Evolutionary conservation across 352 stramenopile species (phyloP).

Genomic region (Phytophthora multivora): DNA sequence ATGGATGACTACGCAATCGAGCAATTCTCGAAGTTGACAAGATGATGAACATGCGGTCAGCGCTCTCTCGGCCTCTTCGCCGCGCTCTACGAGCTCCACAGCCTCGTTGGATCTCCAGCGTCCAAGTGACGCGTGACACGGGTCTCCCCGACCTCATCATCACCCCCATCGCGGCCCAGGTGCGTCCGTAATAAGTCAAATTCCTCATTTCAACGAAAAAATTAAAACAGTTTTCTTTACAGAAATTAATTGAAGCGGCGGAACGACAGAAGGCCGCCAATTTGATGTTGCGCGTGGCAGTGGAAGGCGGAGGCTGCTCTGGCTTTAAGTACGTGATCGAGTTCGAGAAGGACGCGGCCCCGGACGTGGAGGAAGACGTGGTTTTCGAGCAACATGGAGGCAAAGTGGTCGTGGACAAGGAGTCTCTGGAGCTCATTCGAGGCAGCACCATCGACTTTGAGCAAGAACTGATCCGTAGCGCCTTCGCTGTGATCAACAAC

Average conservation of each 20-base stretch:
- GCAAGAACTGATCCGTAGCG: constrained; percentile 96
- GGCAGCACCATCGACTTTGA: constrained; percentile 96
- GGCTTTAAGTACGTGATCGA: constrained; percentile 94
- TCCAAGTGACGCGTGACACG: constrained; percentile 47
- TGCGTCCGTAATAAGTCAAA: constrained; percentile 12
- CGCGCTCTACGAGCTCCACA: constrained; percentile 15
- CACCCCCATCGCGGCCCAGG: constrained; percentile 64
- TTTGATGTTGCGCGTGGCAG: constrained; percentile 85
- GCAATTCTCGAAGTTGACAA: constrained; percentile 7
- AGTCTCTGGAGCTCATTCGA: constrained; percentile 94
- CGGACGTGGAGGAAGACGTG: constrained; percentile 56
- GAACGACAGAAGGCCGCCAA: constrained; percentile 58
- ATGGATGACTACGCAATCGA: not conserved
- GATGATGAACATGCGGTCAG: constrained; percentile 32
- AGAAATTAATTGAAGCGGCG: constrained; percentile 68
- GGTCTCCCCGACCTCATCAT: constrained; percentile 71
- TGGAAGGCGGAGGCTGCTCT: constrained; percentile 93
- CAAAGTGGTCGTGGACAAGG: constrained; percentile 91
- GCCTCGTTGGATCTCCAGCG: constrained; percentile 37
- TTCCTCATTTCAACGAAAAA: not conserved
- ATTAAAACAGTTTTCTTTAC: constrained; percentile 4
- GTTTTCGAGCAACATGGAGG: constrained; percentile 90
- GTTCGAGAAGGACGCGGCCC: constrained; percentile 70
- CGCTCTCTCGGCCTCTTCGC: constrained; percentile 25
- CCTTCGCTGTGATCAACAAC: constrained; percentile 97